Conservation (phyloP, 805 yeast species). For the Metschnikowia aberdeeniae region DNA sequence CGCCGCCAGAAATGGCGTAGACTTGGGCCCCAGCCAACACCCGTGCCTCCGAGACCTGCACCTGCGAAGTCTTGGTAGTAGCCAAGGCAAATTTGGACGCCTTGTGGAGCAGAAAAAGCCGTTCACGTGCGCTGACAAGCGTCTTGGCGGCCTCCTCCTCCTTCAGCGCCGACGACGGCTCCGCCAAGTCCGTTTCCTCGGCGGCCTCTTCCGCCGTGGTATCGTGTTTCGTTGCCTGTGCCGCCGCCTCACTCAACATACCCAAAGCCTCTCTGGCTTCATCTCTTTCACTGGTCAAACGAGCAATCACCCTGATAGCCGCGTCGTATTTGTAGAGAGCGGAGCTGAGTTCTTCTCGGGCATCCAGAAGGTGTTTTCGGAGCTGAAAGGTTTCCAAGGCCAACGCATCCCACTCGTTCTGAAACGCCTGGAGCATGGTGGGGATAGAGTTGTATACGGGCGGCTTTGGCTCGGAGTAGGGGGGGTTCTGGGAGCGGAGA, state of each 20-base stretch:
- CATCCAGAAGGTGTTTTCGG: slow-evolving; percentile 61
- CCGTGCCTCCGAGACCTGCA: slow-evolving; percentile 11
- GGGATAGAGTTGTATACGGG: slow-evolving; percentile 70
- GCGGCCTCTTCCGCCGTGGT: slow-evolving; percentile 3
- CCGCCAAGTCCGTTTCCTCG: neutral
- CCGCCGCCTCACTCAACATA: slow-evolving; percentile 37
- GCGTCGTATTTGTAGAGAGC: slow-evolving; percentile 87
- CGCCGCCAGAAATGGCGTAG: slow-evolving; percentile 11
- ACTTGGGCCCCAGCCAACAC: neutral
- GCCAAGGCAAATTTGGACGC: slow-evolving; percentile 25
- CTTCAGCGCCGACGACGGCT: neutral
- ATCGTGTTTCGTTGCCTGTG: slow-evolving; percentile 7
- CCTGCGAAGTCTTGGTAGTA: slow-evolving; percentile 13
- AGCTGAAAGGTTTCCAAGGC: slow-evolving; percentile 76
- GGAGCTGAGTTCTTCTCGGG: slow-evolving; percentile 69
- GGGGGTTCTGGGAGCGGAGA: slow-evolving; percentile 13
- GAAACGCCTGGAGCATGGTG: slow-evolving; percentile 65
- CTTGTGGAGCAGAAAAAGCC: slow-evolving; percentile 35
- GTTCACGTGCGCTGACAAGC: slow-evolving; percentile 24
- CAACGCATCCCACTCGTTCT: slow-evolving; percentile 86
- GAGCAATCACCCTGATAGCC: slow-evolving; percentile 79
- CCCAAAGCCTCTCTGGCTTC: slow-evolving; percentile 65
- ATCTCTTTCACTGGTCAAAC: slow-evolving; percentile 70
- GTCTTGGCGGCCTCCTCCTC: neutral
- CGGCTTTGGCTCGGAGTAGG: slow-evolving; percentile 36